These are phyloP conservation scores for Aspergillus aculeatinus DNA, from an alignment of 2,329 filamentous ascomycete species.

Conservation along the genomic window DNA sequence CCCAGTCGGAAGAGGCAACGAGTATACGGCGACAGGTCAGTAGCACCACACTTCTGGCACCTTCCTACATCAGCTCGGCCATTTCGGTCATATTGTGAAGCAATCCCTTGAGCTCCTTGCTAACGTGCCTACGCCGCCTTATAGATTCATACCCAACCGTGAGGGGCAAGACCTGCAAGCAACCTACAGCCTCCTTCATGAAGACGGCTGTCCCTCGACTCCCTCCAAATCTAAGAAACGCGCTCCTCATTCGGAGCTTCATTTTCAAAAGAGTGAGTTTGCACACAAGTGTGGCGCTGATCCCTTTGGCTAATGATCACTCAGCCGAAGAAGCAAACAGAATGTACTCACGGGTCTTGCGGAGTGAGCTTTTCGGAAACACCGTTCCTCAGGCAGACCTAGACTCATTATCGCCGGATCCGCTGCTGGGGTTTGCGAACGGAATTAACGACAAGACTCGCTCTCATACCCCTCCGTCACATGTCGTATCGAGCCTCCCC, in stretches of 20 bases:
- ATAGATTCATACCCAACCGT: constrained; percentile 90
- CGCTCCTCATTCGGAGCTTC: constrained; percentile 81
- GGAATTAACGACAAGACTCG: constrained; percentile 64
- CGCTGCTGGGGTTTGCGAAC: constrained; percentile 45
- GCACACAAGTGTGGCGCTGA: constrained; percentile 5
- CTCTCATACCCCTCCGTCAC: constrained; percentile 77
- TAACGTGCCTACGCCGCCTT: constrained; percentile 18
- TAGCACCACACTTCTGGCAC: constrained; percentile 4
- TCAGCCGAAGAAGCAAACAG: constrained; percentile 89
- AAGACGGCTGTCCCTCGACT: constrained; percentile 89
- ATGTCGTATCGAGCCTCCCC: constrained; percentile 63
- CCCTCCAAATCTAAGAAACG: constrained; percentile 83
- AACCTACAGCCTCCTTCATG: constrained; percentile 86
- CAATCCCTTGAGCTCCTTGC: background rate
- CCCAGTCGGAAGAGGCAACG: constrained; percentile 68
- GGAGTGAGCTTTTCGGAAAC: constrained; percentile 88
- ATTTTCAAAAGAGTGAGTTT: constrained; percentile 84
- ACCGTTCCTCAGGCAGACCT: constrained; percentile 80
- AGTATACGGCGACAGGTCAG: constrained; percentile 64
- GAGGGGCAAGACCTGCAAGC: constrained; percentile 91
- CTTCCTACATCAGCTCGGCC: background rate
- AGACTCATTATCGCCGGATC: constrained; percentile 62
- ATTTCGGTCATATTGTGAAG: background rate
- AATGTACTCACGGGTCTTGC: constrained; percentile 82
- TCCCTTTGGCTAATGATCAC: background rate